Evolutionary conservation across 129 eudicot species (phyloP), one percentile per base, ranked within the genome.

Genomic region (Flaveria brownii): DNA sequence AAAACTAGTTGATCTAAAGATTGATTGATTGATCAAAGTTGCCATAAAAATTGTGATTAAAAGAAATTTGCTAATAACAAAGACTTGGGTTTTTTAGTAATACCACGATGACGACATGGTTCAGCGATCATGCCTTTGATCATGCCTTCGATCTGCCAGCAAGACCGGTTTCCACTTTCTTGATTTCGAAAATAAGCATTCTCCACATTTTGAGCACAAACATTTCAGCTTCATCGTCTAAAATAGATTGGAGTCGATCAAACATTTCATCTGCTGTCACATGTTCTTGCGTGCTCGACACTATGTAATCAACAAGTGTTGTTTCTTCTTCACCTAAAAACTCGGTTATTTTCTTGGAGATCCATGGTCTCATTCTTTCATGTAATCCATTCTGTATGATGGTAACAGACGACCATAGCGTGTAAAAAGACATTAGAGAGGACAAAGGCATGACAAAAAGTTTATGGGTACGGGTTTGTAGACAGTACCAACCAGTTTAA

Each of bases 201-300:
- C 99, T 91, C 99, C 99, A 95, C 99, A 95, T 91, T 85, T 95
- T 91, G 7, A 91, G 87, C 55, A 95, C 97, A 85, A 95, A 91
- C 99, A 95, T 89, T 70, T 91, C 99, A 28, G 97, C 99, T 85
- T 95, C 97, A 65, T 91, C 99, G 18, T 95, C 97, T 67, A 91
- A 68, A 15, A 91, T 91, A 1, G 85, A 66, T 70, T 84, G 89
- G 70, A 95, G 94, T 70, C 88, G 82, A 41, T 91, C 91, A 77
- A 95, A 85, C 97, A 95, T 90, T 49, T 87, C 92, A 36, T 83
- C 49, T 72, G 96, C 99, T 45, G 86, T 90, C 20, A 89, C 92
- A 23, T 95, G 99, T 78, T 95, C 96, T 62, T 81, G 91, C 47
- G 93, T 91, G 83, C 92, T 91, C 10, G 97, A 92, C 17, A 91